Percentiles rank a stretch among this genome's conserved stretches.
These are phyloP conservation scores for Claviceps capensis DNA, from an alignment of 2,329 filamentous ascomycete genomes.

Conservation along the genomic window DNA sequence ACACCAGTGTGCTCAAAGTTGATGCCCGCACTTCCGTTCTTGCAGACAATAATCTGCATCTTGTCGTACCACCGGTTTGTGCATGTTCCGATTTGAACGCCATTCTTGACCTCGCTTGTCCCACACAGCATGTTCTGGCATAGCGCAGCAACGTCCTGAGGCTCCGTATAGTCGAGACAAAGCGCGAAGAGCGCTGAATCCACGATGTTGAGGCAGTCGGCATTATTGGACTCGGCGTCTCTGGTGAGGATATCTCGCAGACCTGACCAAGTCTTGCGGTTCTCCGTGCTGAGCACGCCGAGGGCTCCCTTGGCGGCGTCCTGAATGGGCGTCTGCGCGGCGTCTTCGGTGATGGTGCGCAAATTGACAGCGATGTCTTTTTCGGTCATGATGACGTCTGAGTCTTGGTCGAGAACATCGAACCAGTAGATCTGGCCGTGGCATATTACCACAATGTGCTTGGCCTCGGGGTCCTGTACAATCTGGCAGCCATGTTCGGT, in stretches of 20 bases:
- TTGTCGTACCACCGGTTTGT: conserved; percentile 99
- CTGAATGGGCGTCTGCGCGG: conserved; percentile 75
- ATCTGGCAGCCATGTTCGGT: conserved; percentile 94
- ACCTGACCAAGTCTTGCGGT: conserved; percentile 90
- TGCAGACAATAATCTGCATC: conserved; percentile 96
- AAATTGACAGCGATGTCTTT: conserved; percentile 86
- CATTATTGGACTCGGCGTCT: conserved; percentile 83
- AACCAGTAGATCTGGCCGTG: conserved; percentile 99
- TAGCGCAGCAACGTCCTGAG: conserved; percentile 64
- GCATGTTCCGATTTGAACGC: conserved; percentile 92
- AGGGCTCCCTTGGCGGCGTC: conserved; percentile 91
- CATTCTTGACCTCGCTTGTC: conserved; percentile 78
- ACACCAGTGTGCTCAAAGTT: conserved; percentile 99
- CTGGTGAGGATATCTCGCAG: conserved; percentile 75
- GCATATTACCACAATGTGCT: conserved; percentile 85
- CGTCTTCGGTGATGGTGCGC: conserved; percentile 84
- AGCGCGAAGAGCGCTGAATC: conserved; percentile 88
- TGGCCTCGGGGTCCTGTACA: conserved; percentile 83
- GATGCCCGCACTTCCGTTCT: conserved; percentile 95
- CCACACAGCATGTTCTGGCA: conserved; percentile 98
- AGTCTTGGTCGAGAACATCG: conserved; percentile 87
- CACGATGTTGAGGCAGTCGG: conserved; percentile 88
- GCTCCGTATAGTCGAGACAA: conserved; percentile 86
- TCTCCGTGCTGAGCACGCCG: conserved; percentile 89
- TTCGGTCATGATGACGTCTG: conserved; percentile 93